Evolutionary conservation across 139 green algal species (phyloP).

Genomic region (Chlorella sp.): DNA sequence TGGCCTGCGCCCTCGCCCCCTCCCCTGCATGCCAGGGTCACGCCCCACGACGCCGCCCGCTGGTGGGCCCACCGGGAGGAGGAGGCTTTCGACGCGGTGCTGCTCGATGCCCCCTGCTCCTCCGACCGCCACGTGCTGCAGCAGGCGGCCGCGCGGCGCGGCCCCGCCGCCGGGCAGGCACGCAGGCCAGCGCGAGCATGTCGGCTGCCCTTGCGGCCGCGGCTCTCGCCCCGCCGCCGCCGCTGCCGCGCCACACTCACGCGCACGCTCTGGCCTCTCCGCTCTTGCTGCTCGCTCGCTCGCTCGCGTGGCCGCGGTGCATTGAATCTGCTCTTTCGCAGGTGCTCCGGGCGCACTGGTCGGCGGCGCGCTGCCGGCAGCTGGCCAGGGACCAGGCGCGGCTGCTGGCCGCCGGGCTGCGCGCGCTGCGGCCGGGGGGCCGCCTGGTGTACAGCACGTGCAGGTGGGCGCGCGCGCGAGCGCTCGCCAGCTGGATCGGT

Average conservation of each 20-base stretch:
- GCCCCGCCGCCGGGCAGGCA: too few relatives aligned
- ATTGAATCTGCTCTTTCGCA: too few relatives aligned
- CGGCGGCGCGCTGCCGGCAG: conserved; percentile 39
- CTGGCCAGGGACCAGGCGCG: conserved; percentile 54
- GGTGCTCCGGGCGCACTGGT: conserved; percentile 47
- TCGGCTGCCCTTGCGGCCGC: too few relatives aligned
- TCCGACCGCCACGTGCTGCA: conserved; percentile 62
- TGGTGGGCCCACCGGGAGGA: conserved; percentile 45
- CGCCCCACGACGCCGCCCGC: conserved; percentile 33
- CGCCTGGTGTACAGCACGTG: conserved; percentile 74
- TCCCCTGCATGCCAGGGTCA: conserved; percentile 22
- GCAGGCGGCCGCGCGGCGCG: conserved; percentile 14
- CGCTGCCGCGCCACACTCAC: too few relatives aligned
- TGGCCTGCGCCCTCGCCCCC: too few relatives aligned
- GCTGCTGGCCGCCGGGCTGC: conserved; percentile 48
- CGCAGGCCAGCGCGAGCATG: too few relatives aligned
- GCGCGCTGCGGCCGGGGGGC: conserved; percentile 54
- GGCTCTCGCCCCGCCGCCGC: too few relatives aligned
- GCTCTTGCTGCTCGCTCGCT: too few relatives aligned
- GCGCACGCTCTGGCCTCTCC: too few relatives aligned
- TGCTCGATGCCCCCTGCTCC: conserved; percentile 75
- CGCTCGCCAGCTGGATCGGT: too few relatives aligned
- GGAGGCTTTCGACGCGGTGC: conserved; percentile 56
- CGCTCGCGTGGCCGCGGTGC: too few relatives aligned
- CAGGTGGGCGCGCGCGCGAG: too few relatives aligned